Base-by-base conservation (phyloP, 352 stramenopile genomes). In the Pythium utonaiense region DNA sequence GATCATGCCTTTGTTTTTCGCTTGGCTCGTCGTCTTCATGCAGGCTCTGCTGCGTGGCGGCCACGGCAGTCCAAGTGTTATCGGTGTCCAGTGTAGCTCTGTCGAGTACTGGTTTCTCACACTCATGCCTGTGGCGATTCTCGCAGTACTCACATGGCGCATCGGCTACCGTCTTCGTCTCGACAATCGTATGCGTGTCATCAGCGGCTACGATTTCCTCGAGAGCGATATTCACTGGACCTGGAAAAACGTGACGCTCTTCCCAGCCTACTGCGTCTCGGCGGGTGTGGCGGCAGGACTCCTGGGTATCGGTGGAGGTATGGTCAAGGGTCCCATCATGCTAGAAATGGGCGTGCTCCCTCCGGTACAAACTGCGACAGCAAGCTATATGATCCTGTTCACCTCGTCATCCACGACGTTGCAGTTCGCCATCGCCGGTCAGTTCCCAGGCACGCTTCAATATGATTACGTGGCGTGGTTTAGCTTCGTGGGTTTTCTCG, bases 291-390 rank as follows among this genome's bases (percentile, higher is more conserved):
- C 93, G 55, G 96, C 96, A 13, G 96, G 96, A 14, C 78, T 99
- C 36, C 88, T 99, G 58, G 97, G 97, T 16, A 92, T 99, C 19
- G 96, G 96, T 45, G 97, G 96, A 40, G 96, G 96, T 41, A 98
- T 99, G 75, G 93, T 99, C 24, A 98, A 98, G 62, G 95, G 96
- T 0, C 96, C 96, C 1, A 85, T 99, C 52, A 98, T 99, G 96
- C 84, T 99, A 1, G 91, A 98, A 28, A 98, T 99, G 89, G 96
- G 96, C 16, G 91, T 99, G 24, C 71, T 98, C 24, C 85, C 85
- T 1, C 66, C 74, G 6, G 81, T 95, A 47, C 88, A 97, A 28
- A 96, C 86, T 6, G 93, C 94, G 21, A 98, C 95, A 2, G 94
- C 92, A 33, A 97, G 95, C 59, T 95, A 88, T 67, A 95, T 95